Conservation (phyloP, 2,329 filamentous ascomycete species). For the Aspergillus eucalypticola region DNA sequence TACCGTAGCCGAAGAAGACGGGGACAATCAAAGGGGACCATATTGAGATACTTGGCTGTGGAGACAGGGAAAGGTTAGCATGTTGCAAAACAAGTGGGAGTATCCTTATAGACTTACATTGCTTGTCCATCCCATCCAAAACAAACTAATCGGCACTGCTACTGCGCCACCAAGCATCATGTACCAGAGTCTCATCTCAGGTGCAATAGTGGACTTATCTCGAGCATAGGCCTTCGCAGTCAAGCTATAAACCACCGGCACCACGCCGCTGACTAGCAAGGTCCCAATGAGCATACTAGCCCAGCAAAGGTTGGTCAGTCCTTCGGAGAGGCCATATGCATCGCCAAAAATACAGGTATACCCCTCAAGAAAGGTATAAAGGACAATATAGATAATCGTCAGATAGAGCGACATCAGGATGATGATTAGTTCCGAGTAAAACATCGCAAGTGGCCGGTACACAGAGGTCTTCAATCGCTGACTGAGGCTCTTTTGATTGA, state of each 20-base stretch:
- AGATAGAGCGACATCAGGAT: constrained; percentile 36
- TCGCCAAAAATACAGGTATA: constrained; percentile 55
- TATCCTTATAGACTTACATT: constrained; percentile 16
- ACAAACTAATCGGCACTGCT: constrained; percentile 54
- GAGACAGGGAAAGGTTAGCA: too few species aligned
- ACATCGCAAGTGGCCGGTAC: constrained; percentile 53
- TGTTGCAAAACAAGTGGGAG: too few species aligned
- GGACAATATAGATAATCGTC: constrained; percentile 37
- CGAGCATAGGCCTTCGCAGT: constrained; percentile 22
- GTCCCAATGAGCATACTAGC: constrained; percentile 51
- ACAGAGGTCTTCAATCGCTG: constrained; percentile 43
- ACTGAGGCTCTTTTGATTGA: constrained; percentile 43
- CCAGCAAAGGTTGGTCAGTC: constrained; percentile 53
- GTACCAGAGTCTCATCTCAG: constrained; percentile 58
- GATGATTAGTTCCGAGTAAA: constrained; percentile 47
- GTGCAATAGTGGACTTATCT: constrained; percentile 29
- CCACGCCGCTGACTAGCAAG: constrained; percentile 36
- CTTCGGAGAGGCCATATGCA: constrained; percentile 50
- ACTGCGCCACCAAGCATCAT: constrained; percentile 53
- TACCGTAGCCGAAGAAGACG: constrained; percentile 54
- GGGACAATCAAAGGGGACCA: constrained; percentile 55
- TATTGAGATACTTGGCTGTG: constrained; percentile 38
- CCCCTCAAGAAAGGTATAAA: constrained; percentile 47
- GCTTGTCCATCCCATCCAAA: constrained; percentile 62
- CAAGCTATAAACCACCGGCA: constrained; percentile 50